Percentiles rank a stretch among this genome's conserved stretches.
phyloP scores from a whole-genome alignment of 257 asterid species.

The Solanum bukasovii region DNA sequence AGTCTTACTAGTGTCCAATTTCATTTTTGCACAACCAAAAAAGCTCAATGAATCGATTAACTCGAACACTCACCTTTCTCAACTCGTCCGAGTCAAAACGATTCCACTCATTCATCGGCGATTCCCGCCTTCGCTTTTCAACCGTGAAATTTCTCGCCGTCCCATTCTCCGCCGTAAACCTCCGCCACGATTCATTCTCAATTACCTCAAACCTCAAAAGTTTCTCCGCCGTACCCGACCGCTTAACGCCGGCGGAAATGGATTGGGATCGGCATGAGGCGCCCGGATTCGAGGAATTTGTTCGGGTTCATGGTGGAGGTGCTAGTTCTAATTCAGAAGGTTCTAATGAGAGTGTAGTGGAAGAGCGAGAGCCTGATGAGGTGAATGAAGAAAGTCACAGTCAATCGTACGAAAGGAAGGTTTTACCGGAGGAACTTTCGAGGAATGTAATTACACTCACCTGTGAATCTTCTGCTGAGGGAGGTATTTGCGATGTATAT shows the following conservation, averaged over 20 bases:
- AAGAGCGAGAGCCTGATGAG: background rate
- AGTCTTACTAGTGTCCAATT: too few relatives aligned
- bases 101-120: background rate
- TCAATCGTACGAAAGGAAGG: slow-evolving; percentile 28
- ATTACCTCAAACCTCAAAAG: slow-evolving; percentile 3
- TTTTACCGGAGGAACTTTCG: slow-evolving; percentile 60
- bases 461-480: slow-evolving; percentile 65
- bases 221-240: background rate
- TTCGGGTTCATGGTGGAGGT: background rate
- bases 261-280: background rate
- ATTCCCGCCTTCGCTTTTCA: background rate
- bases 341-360: background rate
- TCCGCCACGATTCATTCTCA: slow-evolving; percentile 6
- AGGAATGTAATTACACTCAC: slow-evolving; percentile 47
- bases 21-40: background rate
- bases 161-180: background rate
- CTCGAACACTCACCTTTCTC: background rate
- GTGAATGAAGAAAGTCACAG: background rate
- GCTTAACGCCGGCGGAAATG: background rate
- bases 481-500: slow-evolving; percentile 78
- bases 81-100: background rate
- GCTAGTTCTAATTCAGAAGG: background rate
- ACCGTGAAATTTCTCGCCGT: slow-evolving; percentile 1
- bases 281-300: background rate
- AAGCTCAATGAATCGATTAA: background rate